Conservation (phyloP, 140 eudicot genomes). For the Anethum foeniculum region DNA sequence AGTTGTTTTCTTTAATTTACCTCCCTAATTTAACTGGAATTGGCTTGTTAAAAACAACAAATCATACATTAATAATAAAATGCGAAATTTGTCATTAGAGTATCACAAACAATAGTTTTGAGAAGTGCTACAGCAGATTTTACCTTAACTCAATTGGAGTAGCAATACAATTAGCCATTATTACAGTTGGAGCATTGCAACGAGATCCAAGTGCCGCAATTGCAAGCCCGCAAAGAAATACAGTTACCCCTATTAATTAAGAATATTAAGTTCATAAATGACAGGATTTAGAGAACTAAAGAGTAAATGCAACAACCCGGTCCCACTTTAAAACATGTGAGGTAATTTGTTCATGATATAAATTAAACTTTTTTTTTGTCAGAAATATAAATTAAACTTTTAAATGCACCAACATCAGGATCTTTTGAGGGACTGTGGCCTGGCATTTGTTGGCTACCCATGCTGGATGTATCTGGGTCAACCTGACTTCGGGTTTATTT, state of each 20-base stretch:
- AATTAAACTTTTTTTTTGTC: not conserved
- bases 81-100: not conserved
- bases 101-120: not conserved
- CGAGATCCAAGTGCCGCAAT: constrained; percentile 62
- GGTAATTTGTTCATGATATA: not conserved
- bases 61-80: not conserved
- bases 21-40: not conserved
- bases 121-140: constrained; percentile 3
- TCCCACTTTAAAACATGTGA: not conserved
- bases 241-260: constrained; percentile 53
- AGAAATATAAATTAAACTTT: not conserved
- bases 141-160: constrained; percentile 95
- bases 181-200: constrained; percentile 74
- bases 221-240: constrained; percentile 73
- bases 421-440: not conserved
- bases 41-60: not conserved
- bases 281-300: not conserved
- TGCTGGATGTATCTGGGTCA: not conserved
- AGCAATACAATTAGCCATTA: constrained; percentile 75
- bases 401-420: not conserved
- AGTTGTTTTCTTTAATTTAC: not conserved
- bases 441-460: not conserved
- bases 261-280: not conserved
- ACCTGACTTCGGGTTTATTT: not conserved
- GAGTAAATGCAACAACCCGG: too few species aligned